Evolutionary conservation across 1,284 basidiomycete genomes (phyloP), one percentile per base, ranked within the genome.

Genomic region (Tylopilus sp.): DNA sequence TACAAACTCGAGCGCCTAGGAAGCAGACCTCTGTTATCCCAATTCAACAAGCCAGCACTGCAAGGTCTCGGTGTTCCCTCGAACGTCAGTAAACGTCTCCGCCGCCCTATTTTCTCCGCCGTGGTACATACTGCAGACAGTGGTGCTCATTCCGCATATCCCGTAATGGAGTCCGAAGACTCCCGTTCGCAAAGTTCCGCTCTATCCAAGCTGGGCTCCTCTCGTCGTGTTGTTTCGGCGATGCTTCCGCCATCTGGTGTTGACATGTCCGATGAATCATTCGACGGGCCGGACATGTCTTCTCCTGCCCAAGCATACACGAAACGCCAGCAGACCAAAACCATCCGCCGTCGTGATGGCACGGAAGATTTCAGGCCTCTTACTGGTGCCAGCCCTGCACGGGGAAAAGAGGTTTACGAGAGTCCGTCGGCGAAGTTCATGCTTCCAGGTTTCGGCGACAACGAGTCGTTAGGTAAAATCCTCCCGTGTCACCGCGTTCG

Each of bases 401-500:
- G 72, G 33, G 65, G 64, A 37, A 66, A 67, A 40, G 69, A 73
- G 40, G 67, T 69, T 64, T 73, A 71, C 35, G 79, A 81, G 58
- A 79, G 81, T 57, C 77, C 81, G 13, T 76, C 77, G 16, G 69
- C 73, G n/a, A 77, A 76, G 52, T 77, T 75, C 48, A 67, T 82
- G 66, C 71, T 72, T 38, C 73, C 75, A 46, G 86, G 91, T 0
- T 95, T 95, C 65, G 89, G 93, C n/a, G 89, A 92, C 59, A 92
- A 93, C 60, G 94, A 97, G 67, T 82, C 88, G 21, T 78, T 87
- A 54, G 93, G 94, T 40, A 99, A 99, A 73, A 81, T 96, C 52
- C 69, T 99, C 47, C 95, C 96, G 16, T 99, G 96, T 70, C 89
- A 93, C 65, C 84, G 86, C 46, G 94, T 97, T 48, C 86, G 86